Evolutionary conservation across 2,329 filamentous ascomycete species (phyloP).

Genomic region (Aureobasidium sp.): DNA sequence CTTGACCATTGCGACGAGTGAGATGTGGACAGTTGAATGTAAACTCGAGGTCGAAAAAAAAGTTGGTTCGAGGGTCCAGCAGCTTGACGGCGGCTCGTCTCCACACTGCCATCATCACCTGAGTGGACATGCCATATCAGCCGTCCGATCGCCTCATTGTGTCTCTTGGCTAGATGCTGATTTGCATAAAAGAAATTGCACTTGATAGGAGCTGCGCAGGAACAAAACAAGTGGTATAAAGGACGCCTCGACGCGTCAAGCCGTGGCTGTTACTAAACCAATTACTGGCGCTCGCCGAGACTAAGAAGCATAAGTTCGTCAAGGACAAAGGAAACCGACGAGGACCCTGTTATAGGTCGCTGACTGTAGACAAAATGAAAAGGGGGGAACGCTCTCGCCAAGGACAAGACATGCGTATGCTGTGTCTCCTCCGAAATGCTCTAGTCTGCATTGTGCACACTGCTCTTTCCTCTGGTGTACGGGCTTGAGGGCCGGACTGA

Average conservation of each 20-base stretch:
- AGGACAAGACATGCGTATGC: not conserved
- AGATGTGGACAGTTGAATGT: not conserved
- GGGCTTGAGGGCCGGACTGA: not conserved
- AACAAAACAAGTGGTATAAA: not conserved
- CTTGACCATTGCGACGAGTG: conserved; percentile 27
- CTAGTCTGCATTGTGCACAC: not conserved
- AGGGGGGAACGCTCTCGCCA: not conserved
- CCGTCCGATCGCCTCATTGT: not conserved
- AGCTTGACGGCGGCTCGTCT: not conserved
- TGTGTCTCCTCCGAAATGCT: not conserved
- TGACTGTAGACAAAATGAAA: not conserved
- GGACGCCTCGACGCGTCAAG: conserved; percentile 7
- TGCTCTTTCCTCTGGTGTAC: not conserved
- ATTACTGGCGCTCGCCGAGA: conserved; percentile 8
- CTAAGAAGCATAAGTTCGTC: conserved; percentile 12
- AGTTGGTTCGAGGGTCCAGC: conserved; percentile 5
- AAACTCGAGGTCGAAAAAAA: not conserved
- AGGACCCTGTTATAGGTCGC: not conserved
- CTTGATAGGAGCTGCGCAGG: not conserved
- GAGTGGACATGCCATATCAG: conserved; percentile 1
- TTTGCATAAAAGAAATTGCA: not conserved
- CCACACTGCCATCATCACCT: conserved; percentile 1
- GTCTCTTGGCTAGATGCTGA: not conserved
- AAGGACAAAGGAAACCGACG: conserved; percentile 6
- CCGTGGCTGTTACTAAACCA: not conserved